Evolutionary conservation across 2,329 filamentous ascomycete species (phyloP).

Genomic region (Zymoseptoria tritici): DNA sequence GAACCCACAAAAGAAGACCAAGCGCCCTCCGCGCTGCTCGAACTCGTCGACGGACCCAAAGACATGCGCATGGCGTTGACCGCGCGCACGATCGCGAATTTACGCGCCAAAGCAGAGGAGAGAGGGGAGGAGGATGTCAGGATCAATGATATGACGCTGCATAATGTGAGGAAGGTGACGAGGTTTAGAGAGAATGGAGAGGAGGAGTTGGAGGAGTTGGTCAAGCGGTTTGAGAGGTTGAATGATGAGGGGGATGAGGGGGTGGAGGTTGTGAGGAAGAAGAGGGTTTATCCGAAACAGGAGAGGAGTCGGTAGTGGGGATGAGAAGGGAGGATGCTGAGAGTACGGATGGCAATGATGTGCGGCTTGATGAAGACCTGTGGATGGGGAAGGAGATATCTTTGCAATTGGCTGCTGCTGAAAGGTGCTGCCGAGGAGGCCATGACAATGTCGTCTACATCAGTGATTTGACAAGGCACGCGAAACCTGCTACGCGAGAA

Average conservation of each 20-base stretch:
- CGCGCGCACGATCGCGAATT: conserved; percentile 68
- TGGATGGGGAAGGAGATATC: not conserved
- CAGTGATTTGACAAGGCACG: not conserved
- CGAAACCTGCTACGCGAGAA: too few species aligned
- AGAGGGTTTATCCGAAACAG: conserved; percentile 28
- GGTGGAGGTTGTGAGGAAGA: conserved; percentile 28
- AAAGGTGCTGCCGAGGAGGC: not conserved
- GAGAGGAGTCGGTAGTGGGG: conserved; percentile 19
- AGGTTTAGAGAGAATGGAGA: conserved; percentile 62
- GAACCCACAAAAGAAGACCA: conserved; percentile 85
- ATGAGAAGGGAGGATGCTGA: not conserved
- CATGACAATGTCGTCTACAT: not conserved
- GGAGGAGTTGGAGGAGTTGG: conserved; percentile 56
- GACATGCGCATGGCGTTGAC: conserved; percentile 95
- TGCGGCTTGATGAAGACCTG: not conserved
- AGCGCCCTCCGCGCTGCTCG: conserved; percentile 80
- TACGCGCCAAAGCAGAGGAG: conserved; percentile 9
- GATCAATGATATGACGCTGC: conserved; percentile 63
- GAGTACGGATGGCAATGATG: not conserved
- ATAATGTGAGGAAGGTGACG: conserved; percentile 80
- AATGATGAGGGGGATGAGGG: conserved; percentile 27
- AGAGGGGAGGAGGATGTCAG: conserved; percentile 45
- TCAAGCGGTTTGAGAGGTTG: conserved; percentile 38
- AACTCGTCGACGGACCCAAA: conserved; percentile 87
- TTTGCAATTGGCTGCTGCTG: not conserved